phyloP scores from a whole-genome alignment of 2,329 filamentous ascomycete species.

The Talaromyces sp. region DNA sequence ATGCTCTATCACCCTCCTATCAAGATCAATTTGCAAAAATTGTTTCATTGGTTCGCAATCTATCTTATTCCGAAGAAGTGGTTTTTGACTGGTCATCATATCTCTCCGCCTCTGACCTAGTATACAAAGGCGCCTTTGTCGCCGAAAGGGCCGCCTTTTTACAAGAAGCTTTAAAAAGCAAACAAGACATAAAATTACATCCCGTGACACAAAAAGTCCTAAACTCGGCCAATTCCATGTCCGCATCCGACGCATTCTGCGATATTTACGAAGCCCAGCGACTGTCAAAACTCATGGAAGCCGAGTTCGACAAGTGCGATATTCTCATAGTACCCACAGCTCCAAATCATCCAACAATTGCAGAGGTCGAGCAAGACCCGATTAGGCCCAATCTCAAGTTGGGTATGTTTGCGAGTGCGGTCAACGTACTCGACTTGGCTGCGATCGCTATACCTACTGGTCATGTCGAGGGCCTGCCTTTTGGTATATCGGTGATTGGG shows the following conservation, averaged over 20 bases:
- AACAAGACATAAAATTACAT: constrained; percentile 20
- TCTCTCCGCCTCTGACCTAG: constrained; percentile 48
- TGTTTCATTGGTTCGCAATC: constrained; percentile 1
- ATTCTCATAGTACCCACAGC: constrained; percentile 54
- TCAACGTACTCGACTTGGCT: constrained; percentile 55
- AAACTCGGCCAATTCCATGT: constrained; percentile 3
- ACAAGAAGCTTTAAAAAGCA: constrained; percentile 34
- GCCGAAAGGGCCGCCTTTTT: constrained; percentile 49
- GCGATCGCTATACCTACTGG: constrained; percentile 35
- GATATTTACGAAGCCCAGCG: constrained; percentile 44
- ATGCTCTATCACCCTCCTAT: not conserved
- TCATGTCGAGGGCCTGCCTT: constrained; percentile 27
- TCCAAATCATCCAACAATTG: constrained; percentile 49
- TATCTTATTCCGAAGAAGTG: constrained; percentile 1
- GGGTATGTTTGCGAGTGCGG: constrained; percentile 57
- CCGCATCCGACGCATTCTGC: constrained; percentile 45
- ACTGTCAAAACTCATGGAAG: constrained; percentile 18
- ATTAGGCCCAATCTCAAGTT: constrained; percentile 51
- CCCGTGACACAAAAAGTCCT: constrained; percentile 33
- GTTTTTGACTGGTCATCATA: constrained; percentile 45
- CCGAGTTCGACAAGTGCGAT: constrained; percentile 30
- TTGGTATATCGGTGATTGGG: constrained; percentile 15
- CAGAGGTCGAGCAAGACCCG: constrained; percentile 48
- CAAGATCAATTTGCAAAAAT: constrained; percentile 5
- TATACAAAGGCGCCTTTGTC: constrained; percentile 56